Conservation (phyloP, 139 green algal species). For the Pseudopediastrum boryanum region DNA sequence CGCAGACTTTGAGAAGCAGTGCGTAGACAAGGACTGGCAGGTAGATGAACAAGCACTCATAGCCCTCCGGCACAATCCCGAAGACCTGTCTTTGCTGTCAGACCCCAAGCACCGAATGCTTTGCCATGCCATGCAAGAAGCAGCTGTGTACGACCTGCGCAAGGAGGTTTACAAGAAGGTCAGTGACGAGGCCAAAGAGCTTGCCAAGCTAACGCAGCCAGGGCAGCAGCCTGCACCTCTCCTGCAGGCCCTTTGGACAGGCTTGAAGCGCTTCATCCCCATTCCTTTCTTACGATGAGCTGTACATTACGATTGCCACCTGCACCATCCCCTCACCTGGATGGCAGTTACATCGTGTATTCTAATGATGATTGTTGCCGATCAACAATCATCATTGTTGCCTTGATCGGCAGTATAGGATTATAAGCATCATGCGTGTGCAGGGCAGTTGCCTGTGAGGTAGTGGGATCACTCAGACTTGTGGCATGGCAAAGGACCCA, state of each 20-base stretch:
- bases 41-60: not conserved
- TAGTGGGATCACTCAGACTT: too few species aligned
- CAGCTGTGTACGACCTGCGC: not conserved
- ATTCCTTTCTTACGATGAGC: not conserved
- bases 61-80: not conserved
- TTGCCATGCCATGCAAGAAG: conserved; percentile 8
- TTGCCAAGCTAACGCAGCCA: conserved; percentile 27
- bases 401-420: too few species aligned
- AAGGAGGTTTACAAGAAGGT: conserved; percentile 27
- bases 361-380: not conserved
- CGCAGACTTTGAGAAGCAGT: conserved; percentile 30
- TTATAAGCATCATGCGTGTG: too few species aligned
- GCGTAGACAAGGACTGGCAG: conserved; percentile 5
- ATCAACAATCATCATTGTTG: too few species aligned
- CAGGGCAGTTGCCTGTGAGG: too few species aligned
- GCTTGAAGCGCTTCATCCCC: not conserved
- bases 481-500: too few species aligned
- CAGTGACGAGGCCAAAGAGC: conserved; percentile 23
- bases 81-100: conserved; percentile 14
- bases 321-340: too few species aligned
- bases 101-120: conserved; percentile 2
- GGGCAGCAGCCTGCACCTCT: not conserved
- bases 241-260: not conserved
- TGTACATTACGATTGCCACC: not conserved
- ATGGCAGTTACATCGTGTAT: not conserved